Evolutionary conservation across 2,329 filamentous ascomycete genomes (phyloP).

Genomic region (Shiraia sp.): DNA sequence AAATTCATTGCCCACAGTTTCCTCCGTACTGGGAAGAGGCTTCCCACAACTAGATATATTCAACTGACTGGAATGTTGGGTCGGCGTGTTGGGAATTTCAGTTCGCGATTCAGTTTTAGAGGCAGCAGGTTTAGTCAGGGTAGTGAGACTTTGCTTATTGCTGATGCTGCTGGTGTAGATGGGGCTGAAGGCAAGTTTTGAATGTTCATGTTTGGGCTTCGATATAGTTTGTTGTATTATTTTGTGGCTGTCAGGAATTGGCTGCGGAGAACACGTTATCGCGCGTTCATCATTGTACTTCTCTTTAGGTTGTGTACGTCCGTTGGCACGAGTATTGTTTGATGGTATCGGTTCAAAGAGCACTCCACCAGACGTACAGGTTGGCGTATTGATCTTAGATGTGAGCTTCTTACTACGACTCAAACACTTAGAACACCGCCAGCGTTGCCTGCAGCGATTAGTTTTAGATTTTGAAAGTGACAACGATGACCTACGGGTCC

Average conservation of each 20-base stretch:
- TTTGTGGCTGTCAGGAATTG: too few relatives aligned
- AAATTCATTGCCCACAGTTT: neutral
- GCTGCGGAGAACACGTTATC: too few relatives aligned
- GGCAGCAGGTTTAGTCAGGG: neutral
- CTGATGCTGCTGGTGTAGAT: neutral
- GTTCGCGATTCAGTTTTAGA: neutral
- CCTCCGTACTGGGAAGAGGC: neutral
- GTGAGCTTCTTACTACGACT: neutral
- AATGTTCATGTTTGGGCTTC: too few relatives aligned
- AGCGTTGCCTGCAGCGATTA: slow-evolving; percentile 12
- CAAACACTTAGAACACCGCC: slow-evolving; percentile 20
- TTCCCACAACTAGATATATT: neutral
- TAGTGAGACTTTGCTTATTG: neutral
- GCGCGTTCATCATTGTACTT: too few relatives aligned
- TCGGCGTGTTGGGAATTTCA: slow-evolving; percentile 20
- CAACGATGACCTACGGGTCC: slow-evolving; percentile 12
- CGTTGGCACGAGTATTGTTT: too few relatives aligned
- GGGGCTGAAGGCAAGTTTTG: too few relatives aligned
- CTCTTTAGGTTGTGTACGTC: too few relatives aligned
- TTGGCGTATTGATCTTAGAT: neutral
- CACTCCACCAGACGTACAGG: neutral
- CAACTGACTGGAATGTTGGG: slow-evolving; percentile 14
- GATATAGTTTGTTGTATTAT: too few relatives aligned
- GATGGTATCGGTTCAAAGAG: too few relatives aligned
- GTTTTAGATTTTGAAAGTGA: neutral